Percentiles rank a stretch among this genome's conserved stretches.
These are phyloP conservation scores for Crithidia fasciculata DNA, from an alignment of 208 protist species.

Conservation along the genomic window DNA sequence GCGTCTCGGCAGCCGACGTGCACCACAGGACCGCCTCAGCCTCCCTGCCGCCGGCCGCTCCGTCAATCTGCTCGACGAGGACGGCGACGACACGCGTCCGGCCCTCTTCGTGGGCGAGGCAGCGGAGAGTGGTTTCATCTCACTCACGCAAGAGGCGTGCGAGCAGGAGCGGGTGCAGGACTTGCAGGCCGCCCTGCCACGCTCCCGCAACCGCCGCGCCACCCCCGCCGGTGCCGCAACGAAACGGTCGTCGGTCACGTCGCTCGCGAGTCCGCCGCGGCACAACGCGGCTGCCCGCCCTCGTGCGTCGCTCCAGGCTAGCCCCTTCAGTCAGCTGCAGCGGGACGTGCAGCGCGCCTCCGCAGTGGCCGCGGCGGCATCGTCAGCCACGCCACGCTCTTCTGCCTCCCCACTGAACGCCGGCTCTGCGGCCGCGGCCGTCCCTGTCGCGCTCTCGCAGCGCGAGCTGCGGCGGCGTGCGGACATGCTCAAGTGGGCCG, in stretches of 20 bases:
- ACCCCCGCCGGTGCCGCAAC: background rate
- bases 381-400: background rate
- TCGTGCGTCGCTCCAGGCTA: constrained; percentile 13
- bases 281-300: background rate
- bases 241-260: background rate
- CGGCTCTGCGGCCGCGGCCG: background rate
- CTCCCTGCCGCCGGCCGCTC: constrained; percentile 21
- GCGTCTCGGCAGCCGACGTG: constrained; percentile 13
- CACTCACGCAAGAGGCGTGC: constrained; percentile 40
- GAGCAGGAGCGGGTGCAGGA: constrained; percentile 33
- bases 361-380: background rate
- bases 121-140: constrained; percentile 18
- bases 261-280: constrained; percentile 4
- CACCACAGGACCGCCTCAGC: constrained; percentile 23
- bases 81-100: constrained; percentile 29
- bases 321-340: constrained; percentile 40
- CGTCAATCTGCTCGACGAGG: constrained; percentile 38
- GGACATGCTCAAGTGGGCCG: constrained; percentile 54
- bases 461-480: constrained; percentile 29
- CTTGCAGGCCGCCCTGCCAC: constrained; percentile 15
- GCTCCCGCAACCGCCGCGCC: constrained; percentile 8
- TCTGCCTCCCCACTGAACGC: background rate
- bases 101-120: constrained; percentile 19
- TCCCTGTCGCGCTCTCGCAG: constrained; percentile 17
- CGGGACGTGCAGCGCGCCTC: constrained; percentile 21